Conservation (phyloP, 805 yeast species). For the Candida suzukii region DNA sequence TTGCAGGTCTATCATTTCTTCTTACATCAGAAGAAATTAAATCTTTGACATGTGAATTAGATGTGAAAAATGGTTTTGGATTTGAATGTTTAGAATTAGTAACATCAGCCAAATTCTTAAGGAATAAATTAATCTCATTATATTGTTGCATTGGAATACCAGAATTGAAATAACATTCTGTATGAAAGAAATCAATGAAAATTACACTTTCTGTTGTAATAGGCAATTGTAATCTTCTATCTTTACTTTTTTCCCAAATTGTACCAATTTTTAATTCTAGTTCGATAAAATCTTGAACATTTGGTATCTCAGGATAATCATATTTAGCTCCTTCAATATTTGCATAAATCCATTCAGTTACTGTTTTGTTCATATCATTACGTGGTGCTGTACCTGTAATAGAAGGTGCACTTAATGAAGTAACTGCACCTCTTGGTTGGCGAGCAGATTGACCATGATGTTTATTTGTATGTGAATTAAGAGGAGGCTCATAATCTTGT, state of each 20-base stretch:
- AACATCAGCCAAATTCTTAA: constrained; percentile 46
- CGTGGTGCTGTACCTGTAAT: constrained; percentile 72
- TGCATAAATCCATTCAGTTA: constrained; percentile 87
- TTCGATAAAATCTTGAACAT: constrained; percentile 49
- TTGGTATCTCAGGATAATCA: constrained; percentile 28
- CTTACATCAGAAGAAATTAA: constrained; percentile 53
- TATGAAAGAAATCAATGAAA: constrained; percentile 39
- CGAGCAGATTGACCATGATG: constrained; percentile 8
- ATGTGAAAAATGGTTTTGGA: constrained; percentile 44
- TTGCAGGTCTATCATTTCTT: constrained; percentile 58
- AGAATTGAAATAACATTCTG: constrained; percentile 53
- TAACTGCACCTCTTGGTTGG: neutral
- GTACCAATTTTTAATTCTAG: constrained; percentile 71
- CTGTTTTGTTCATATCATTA: constrained; percentile 72
- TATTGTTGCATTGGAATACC: constrained; percentile 60
- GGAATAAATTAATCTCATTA: constrained; percentile 46
- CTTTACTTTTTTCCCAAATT: constrained; percentile 56
- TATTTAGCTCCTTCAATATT: constrained; percentile 61
- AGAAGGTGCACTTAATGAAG: constrained; percentile 31
- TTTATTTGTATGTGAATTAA: neutral
- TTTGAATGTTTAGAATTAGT: constrained; percentile 37
- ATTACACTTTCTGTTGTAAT: constrained; percentile 62
- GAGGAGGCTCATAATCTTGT: constrained; percentile 53
- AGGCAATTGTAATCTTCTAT: constrained; percentile 56
- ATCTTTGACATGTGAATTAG: constrained; percentile 60